Percentiles rank a stretch among this genome's conserved stretches.
Conservation (phyloP, 495 filamentous ascomycete genomes). For the Tricharina praecox region DNA sequence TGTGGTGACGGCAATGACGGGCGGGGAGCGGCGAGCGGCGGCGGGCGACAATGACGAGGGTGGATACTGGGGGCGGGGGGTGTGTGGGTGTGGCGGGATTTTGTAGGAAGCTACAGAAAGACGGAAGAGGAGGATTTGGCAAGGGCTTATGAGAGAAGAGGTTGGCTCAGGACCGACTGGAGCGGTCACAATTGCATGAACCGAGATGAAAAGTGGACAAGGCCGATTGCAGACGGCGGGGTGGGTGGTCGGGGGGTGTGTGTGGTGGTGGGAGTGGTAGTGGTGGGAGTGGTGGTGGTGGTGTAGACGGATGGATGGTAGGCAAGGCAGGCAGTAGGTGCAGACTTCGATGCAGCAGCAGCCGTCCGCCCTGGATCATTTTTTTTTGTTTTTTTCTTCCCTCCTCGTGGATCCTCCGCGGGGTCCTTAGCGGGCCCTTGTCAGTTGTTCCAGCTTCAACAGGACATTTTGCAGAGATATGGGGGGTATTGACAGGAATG, state of each 20-base stretch:
- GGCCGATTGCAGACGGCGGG: constrained; percentile 2
- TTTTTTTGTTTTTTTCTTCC: constrained; percentile 9
- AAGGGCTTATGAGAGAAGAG: constrained; percentile 4
- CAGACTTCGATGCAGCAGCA: not conserved
- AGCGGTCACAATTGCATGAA: constrained; percentile 2
- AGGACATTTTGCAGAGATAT: not conserved
- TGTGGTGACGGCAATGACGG: no score
- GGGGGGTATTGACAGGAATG: not conserved
- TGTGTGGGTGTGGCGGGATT: no score
- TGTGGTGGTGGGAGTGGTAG: no score
- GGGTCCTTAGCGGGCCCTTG: constrained; percentile 3
- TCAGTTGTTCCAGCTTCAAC: not conserved
- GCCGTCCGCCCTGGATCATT: not conserved
- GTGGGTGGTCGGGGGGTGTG: not conserved
- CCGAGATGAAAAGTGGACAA: constrained; percentile 6
- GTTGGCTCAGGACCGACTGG: constrained; percentile 1
- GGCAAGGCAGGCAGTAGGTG: no score
- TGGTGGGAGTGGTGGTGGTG: no score
- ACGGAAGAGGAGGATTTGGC: not conserved
- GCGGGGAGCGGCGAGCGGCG: no score
- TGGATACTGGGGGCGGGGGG: no score
- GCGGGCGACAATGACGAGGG: no score
- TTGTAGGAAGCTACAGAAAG: not conserved
- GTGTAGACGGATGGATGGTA: no score
- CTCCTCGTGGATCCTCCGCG: constrained; percentile 4